Conservation (phyloP, 164 flowering plant genomes). For the Chimonanthus praecox region DNA sequence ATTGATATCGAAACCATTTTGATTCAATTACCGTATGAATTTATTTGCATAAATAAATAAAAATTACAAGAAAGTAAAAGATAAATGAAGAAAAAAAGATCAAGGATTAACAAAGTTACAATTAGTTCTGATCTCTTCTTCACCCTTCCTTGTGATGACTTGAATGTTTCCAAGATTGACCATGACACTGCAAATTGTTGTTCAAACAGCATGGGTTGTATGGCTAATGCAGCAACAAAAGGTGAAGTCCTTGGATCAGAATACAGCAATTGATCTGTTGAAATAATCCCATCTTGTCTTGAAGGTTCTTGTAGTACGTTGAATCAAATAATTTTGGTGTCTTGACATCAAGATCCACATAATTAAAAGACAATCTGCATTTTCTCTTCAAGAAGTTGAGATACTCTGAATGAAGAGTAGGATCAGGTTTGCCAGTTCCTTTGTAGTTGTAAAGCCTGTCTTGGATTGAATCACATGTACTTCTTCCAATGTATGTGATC, state of each 20-base stretch:
- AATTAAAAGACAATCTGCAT: slow-evolving; percentile 59
- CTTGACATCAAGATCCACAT: slow-evolving; percentile 55
- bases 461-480: slow-evolving; percentile 49
- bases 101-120: slow-evolving; percentile 49
- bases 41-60: too few species aligned
- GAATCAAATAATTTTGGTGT: slow-evolving; percentile 59
- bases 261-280: slow-evolving; percentile 52
- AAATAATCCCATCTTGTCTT: slow-evolving; percentile 52
- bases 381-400: slow-evolving; percentile 53
- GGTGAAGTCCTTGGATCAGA: slow-evolving; percentile 48
- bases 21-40: too few species aligned
- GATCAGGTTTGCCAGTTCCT: slow-evolving; percentile 41
- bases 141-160: slow-evolving; percentile 39
- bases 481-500: slow-evolving; percentile 75
- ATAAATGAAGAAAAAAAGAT: background rate
- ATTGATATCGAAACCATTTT: too few species aligned
- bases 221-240: slow-evolving; percentile 35
- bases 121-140: slow-evolving; percentile 53
- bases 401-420: slow-evolving; percentile 38
- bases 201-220: slow-evolving; percentile 29
- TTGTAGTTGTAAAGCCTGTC: slow-evolving; percentile 47
- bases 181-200: slow-evolving; percentile 64
- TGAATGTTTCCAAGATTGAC: slow-evolving; percentile 55
- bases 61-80: background rate
- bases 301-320: slow-evolving; percentile 50